A percentile compares a stretch with the other conserved stretches of the same genome.
Evolutionary conservation across 2,329 filamentous ascomycete species (phyloP).

Genomic region (Claviceps spartinae): DNA sequence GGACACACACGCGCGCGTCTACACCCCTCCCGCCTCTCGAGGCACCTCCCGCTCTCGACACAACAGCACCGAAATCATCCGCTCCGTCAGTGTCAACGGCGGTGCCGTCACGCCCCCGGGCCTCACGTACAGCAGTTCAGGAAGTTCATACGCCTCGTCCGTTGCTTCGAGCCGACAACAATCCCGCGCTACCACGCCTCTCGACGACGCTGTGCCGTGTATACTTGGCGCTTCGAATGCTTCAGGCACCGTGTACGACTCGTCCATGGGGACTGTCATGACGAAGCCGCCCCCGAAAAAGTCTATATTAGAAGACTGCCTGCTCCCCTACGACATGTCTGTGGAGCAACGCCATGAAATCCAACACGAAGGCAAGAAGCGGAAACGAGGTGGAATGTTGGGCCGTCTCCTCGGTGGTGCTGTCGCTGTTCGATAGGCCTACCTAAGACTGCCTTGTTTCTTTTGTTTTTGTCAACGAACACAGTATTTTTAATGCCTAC

Average conservation of each 20-base stretch:
- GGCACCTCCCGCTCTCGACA: constrained; percentile 28
- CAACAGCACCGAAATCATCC: constrained; percentile 26
- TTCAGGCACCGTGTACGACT: constrained; percentile 32
- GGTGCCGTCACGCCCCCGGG: constrained; percentile 29
- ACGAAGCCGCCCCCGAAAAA: constrained; percentile 19
- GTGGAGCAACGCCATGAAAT: constrained; percentile 37
- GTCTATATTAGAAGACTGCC: constrained; percentile 14
- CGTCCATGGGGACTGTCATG: constrained; percentile 33
- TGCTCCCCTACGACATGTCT: constrained; percentile 43
- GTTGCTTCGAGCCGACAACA: constrained; percentile 33
- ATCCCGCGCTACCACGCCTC: constrained; percentile 39
- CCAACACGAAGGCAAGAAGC: constrained; percentile 36
- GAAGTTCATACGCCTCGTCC: constrained; percentile 36
- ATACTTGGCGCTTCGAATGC: constrained; percentile 19
- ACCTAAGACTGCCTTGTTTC: background rate
- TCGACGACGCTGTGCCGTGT: constrained; percentile 32
- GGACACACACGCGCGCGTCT: constrained; percentile 25
- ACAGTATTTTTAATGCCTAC: background rate
- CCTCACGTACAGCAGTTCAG: constrained; percentile 35
- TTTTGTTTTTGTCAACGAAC: background rate
- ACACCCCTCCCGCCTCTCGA: constrained; percentile 33
- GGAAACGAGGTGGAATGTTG: constrained; percentile 35
- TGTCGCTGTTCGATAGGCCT: constrained; percentile 23
- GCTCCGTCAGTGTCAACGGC: constrained; percentile 22
- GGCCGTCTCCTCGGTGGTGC: constrained; percentile 37